Conservation (phyloP, 495 filamentous ascomycete genomes). For the Cetradonia linearis region DNA sequence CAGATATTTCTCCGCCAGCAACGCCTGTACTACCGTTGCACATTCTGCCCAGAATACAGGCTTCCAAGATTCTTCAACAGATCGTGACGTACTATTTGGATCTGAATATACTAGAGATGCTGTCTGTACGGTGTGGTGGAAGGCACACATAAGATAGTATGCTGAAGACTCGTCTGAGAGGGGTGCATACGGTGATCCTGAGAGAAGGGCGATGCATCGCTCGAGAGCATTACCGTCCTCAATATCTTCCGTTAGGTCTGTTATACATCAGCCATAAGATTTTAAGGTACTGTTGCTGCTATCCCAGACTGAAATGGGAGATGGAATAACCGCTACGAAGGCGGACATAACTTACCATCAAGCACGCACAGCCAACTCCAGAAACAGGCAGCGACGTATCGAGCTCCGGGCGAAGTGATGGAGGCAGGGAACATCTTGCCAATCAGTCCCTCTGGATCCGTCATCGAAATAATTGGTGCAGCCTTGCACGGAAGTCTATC, state of each 20-base stretch:
- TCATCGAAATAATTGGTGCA: constrained; percentile 6
- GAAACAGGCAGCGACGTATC: constrained; percentile 20
- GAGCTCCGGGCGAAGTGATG: constrained; percentile 4
- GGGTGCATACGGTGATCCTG: constrained; percentile 10
- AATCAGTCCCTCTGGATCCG: constrained; percentile 5
- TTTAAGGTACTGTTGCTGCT: too few species aligned
- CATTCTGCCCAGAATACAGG: constrained; percentile 16
- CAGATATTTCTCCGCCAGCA: constrained; percentile 17
- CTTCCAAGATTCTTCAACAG: constrained; percentile 17
- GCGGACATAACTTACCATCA: constrained; percentile 13
- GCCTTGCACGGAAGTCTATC: background rate
- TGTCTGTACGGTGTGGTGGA: background rate
- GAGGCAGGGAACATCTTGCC: constrained; percentile 14
- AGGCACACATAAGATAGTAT: background rate
- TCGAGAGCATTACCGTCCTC: constrained; percentile 7
- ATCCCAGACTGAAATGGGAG: background rate
- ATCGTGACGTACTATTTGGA: background rate
- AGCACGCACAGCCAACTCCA: constrained; percentile 22
- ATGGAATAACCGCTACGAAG: background rate
- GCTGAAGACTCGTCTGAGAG: background rate
- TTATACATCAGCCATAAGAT: background rate
- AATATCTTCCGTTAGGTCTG: constrained; percentile 17
- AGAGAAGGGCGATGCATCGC: constrained; percentile 10
- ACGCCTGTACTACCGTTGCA: constrained; percentile 13
- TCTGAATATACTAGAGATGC: background rate